Evolutionary conservation across 2,329 filamentous ascomycete species (phyloP).

Genomic region (Knufia fluminis): DNA sequence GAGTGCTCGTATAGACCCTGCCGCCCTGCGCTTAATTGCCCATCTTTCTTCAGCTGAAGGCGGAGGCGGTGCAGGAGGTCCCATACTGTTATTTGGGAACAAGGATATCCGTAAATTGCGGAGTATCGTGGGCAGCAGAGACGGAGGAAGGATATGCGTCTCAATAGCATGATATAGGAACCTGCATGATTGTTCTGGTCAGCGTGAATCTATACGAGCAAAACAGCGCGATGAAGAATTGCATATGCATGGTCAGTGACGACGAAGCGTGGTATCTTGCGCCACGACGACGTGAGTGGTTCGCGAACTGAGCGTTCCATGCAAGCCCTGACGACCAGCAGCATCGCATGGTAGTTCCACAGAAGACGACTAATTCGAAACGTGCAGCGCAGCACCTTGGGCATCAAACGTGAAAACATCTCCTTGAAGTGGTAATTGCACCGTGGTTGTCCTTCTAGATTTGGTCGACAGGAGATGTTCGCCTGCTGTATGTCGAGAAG

Average conservation of each 20-base stretch:
- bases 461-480: not conserved
- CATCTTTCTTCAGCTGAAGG: conserved; percentile 19
- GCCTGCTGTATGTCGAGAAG: not conserved
- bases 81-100: conserved; percentile 58
- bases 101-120: conserved; percentile 60
- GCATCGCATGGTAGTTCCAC: not conserved
- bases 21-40: conserved; percentile 36
- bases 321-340: not conserved
- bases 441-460: conserved; percentile 5
- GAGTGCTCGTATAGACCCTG: conserved; percentile 33
- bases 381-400: not conserved
- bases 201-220: not conserved
- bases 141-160: conserved; percentile 55
- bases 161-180: conserved; percentile 42
- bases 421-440: conserved; percentile 3
- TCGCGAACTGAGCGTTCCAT: not conserved
- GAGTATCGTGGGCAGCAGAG: conserved; percentile 53
- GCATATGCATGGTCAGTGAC: not conserved
- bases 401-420: not conserved
- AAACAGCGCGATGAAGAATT: not conserved
- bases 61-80: conserved; percentile 21
- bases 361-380: not conserved
- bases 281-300: not conserved
- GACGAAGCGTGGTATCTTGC: not conserved
- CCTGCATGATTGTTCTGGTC: conserved; percentile 23